A percentile compares a stretch with the other conserved stretches of the same genome.
Evolutionary conservation across 768 basidiomycete species (phyloP).

Genomic region (Mycena crocata): DNA sequence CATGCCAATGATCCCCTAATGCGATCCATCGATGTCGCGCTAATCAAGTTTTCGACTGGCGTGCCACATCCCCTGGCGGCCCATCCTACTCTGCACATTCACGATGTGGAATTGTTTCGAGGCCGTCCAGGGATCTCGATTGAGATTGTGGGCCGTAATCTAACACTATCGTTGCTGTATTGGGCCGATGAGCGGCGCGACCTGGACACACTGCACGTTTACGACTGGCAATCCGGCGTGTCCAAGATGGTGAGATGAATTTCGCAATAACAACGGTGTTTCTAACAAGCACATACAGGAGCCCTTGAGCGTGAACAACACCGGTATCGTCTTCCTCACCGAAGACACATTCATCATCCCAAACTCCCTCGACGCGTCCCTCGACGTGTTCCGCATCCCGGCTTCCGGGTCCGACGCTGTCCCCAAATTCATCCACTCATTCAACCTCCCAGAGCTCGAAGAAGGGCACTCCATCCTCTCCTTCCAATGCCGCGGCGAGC

Average conservation of each 20-base stretch:
- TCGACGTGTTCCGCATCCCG: slow-evolving; percentile 2
- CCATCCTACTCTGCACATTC: neutral
- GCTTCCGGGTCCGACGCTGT: neutral
- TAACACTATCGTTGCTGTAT: slow-evolving; percentile 14
- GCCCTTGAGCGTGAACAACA: neutral
- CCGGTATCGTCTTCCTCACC: neutral
- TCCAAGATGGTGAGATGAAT: neutral
- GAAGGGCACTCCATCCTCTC: neutral
- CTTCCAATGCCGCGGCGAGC: slow-evolving; percentile 13
- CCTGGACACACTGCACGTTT: slow-evolving; percentile 6
- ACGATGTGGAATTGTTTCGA: neutral
- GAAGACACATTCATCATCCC: neutral
- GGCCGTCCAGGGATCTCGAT: slow-evolving; percentile 1
- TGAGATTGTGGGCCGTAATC: slow-evolving; percentile 18
- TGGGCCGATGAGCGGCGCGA: slow-evolving; percentile 3
- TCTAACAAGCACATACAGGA: neutral
- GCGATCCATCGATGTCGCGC: slow-evolving; percentile 8
- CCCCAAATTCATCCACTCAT: neutral
- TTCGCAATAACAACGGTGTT: neutral
- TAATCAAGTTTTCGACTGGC: slow-evolving; percentile 20
- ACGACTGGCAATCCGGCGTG: neutral
- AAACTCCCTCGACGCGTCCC: neutral
- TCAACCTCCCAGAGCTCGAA: neutral
- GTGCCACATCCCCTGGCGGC: slow-evolving; percentile 9
- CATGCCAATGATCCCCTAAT: neutral